These are phyloP conservation scores for Elongisporangium anandrum DNA, from an alignment of 352 stramenopile species.

Conservation along the genomic window DNA sequence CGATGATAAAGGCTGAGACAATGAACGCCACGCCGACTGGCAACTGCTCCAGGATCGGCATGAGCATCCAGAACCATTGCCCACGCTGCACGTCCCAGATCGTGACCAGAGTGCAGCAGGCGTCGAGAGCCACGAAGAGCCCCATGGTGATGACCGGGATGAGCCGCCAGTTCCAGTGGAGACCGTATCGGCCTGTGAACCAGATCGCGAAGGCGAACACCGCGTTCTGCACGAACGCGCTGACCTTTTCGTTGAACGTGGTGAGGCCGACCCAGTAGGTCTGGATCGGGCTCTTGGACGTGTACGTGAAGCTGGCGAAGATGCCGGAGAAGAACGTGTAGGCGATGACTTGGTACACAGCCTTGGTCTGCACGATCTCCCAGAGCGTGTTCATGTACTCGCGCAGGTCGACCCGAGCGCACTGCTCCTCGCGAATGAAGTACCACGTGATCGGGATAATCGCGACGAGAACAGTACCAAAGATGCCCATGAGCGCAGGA, in stretches of 20 bases:
- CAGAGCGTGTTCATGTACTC: conserved; percentile 46
- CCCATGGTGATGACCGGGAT: conserved; percentile 27
- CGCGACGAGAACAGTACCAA: conserved; percentile 15
- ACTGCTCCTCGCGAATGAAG: conserved; percentile 34
- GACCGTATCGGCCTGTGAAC: conserved; percentile 43
- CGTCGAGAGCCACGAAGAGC: conserved; percentile 29
- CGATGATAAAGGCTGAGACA: conserved; percentile 48
- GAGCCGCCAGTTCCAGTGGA: conserved; percentile 52
- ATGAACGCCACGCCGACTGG: conserved; percentile 51
- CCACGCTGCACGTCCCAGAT: conserved; percentile 47
- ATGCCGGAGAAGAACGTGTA: conserved; percentile 38
- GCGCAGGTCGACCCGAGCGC: conserved; percentile 22
- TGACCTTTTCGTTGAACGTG: conserved; percentile 34
- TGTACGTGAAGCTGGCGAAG: conserved; percentile 34
- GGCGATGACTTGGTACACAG: conserved; percentile 47
- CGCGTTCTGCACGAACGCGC: conserved; percentile 19
- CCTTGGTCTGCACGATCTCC: conserved; percentile 38
- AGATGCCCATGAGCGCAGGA: conserved; percentile 31
- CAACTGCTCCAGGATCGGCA: conserved; percentile 42
- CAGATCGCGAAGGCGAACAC: conserved; percentile 31
- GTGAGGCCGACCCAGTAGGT: conserved; percentile 35
- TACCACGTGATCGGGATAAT: conserved; percentile 38
- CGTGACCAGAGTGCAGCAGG: conserved; percentile 30
- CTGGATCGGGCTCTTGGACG: conserved; percentile 33
- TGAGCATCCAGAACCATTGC: conserved; percentile 46